Evolutionary conservation across 1,284 basidiomycete species (phyloP), one percentile per base, ranked within the genome.

Genomic region (Filobasidium uniguttulatum): DNA sequence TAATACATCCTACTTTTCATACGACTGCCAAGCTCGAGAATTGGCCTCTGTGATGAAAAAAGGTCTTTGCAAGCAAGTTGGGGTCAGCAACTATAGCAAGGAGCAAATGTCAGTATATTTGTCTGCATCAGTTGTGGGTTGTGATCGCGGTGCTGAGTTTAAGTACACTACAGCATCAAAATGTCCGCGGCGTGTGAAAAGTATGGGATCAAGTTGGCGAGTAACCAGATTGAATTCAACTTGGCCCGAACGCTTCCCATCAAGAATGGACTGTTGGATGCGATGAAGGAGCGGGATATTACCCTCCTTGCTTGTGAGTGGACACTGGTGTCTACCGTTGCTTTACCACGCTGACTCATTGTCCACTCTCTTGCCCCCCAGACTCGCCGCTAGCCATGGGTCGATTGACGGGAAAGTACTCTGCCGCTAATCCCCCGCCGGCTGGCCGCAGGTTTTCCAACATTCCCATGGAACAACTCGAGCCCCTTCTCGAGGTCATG

Each of bases 341-440:
- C 10, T n/a, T 15, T 46, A 17, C 33, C n/a, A 15, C 25, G 34
- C 10, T 19, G 28, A 20, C 19, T 10, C 33, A 46, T n/a, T n/a
- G n/a, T n/a, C n/a, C 5, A 15, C 4, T 40, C 3, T 9, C 34
- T 34, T 3, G 10, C n/a, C 37, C 23, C 12, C 20, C 20, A 66
- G 65, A 68, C 50, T 66, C 64, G 1, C 66, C 66, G 2, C 56
- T 68, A 12, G 66, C 59, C 5, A 64, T 65, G 59, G 66, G 66
- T 22, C 57, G 66, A 15, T 52, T 68, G 20, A 67, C 64, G 2
- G 66, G 66, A 17, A 68, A 68, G 54, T 68, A 68, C 55, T 60
- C 56, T 5, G 55, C 58, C 2, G 55, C 54, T 0, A 66, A 66
- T 52, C 66, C 66, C 4, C 57, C 60, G 23, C 63, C 66, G 5